Base-by-base conservation (phyloP, 305 asterid genomes). In the Rubia occidens region DNA sequence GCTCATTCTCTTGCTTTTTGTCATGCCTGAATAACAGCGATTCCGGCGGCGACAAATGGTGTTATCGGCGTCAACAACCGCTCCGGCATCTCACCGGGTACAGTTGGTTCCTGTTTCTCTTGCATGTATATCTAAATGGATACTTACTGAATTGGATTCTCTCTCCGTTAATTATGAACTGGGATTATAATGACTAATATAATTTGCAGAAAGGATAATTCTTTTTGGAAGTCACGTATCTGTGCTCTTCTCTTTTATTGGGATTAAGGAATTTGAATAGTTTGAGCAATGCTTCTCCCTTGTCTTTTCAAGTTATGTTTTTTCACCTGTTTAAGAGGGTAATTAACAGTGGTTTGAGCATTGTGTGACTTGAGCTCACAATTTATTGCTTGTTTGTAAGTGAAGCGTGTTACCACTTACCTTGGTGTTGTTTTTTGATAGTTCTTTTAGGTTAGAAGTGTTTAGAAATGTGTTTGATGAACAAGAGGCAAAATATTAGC, bases 1-100 rank as follows among this genome's bases (percentile, higher is more conserved):
- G 17, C 35, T 20, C 26, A 18, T 21, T 15, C 39, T 37, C 11
- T 1, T 59, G 51, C 51, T 8, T 45, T 8, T n/a, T 8, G 21
- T 64, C 40, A 37, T 37, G 40, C 68, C 18, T 63, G 49, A 39
- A 58, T 24, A 3, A 60, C 42, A 8, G 3, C 42, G 24, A 29
- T 11, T 24, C 45, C 76, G 71, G 75, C 65, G 78, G 67, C 74
- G 56, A 53, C 65, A 72, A 78, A 85, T 85, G 86, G 84, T 73
- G 65, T 58, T 71, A 56, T 70, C 83, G 79, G 70, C 86, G 42
- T 69, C 86, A 35, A 49, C 82, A 3, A 67, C 73, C 69, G 18
- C 37, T 51, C 69, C 77, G 61, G 74, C 83, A 32, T 10, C 64
- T 62, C 54, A 62, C 56, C 71, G 51, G 80, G 90, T 85, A 78